phyloP scores from a whole-genome alignment of 352 stramenopile species.

The Globisporangium camurandrum region DNA sequence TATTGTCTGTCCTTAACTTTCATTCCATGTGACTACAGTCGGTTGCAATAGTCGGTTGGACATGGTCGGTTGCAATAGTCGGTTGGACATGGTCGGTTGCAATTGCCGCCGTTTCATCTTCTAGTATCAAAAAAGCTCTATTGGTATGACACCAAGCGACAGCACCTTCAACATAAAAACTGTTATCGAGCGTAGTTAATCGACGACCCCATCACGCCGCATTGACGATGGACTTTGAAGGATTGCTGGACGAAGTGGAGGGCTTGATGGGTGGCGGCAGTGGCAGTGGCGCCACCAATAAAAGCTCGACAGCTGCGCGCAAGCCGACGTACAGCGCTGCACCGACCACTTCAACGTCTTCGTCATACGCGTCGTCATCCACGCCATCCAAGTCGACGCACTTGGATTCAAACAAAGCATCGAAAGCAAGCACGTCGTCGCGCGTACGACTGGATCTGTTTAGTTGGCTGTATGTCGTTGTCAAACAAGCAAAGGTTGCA shows the following conservation, averaged over 20 bases:
- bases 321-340: slow-evolving; percentile 8
- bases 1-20: no score
- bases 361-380: background rate
- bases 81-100: no score
- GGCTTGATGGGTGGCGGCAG: slow-evolving; percentile 38
- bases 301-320: no score
- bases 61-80: no score
- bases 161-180: no score
- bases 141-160: no score
- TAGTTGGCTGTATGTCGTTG: background rate
- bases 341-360: background rate
- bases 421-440: slow-evolving; percentile 4
- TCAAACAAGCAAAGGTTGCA: background rate
- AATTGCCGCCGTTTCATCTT: no score
- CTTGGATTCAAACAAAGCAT: background rate
- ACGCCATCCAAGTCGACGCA: background rate
- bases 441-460: background rate
- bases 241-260: slow-evolving; percentile 69
- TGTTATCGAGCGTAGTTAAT: no score
- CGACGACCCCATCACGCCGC: no score
- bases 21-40: no score
- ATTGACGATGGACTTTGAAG: slow-evolving; percentile 77
- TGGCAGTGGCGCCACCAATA: slow-evolving; percentile 16
- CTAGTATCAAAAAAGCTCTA: no score
- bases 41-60: no score